phyloP scores from a whole-genome alignment of 78 protist species.

The Chrysochromulina tobinii region DNA sequence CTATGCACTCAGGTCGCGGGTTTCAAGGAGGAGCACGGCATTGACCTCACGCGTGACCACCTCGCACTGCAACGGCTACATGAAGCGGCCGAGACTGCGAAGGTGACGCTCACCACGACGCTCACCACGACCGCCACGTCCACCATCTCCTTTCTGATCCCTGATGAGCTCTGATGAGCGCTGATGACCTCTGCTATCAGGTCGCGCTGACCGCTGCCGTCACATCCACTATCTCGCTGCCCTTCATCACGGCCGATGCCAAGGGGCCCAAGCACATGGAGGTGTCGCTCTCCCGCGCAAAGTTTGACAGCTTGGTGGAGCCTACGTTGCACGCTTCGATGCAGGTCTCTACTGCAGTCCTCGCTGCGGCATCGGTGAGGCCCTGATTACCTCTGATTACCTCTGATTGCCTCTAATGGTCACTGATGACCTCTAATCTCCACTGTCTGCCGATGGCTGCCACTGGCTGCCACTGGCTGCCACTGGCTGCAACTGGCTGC shows the following conservation, averaged over 20 bases:
- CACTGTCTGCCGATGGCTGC: too few species aligned
- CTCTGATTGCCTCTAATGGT: too few species aligned
- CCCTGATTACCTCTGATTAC: neutral
- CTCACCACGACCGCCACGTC: too few species aligned
- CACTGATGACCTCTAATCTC: too few species aligned
- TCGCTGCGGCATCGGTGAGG: neutral
- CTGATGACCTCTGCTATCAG: too few species aligned
- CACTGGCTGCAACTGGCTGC: too few species aligned
- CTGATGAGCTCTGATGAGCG: too few species aligned
- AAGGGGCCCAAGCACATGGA: conserved; percentile 94
- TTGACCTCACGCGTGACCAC: neutral
- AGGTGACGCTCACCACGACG: neutral
- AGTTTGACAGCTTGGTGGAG: neutral
- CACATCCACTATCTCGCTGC: conserved; percentile 84
- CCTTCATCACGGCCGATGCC: conserved; percentile 96
- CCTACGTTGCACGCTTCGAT: neutral
- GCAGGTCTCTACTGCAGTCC: too few species aligned
- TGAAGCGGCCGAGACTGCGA: neutral
- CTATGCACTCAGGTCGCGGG: neutral
- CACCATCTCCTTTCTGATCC: too few species aligned
- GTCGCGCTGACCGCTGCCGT: neutral
- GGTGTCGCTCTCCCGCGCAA: conserved; percentile 44
- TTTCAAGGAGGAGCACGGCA: neutral
- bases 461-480: too few species aligned
- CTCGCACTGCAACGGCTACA: conserved; percentile 8